Conservation (phyloP, 2,329 filamentous ascomycete genomes). For the Colletotrichum noveboracense region DNA sequence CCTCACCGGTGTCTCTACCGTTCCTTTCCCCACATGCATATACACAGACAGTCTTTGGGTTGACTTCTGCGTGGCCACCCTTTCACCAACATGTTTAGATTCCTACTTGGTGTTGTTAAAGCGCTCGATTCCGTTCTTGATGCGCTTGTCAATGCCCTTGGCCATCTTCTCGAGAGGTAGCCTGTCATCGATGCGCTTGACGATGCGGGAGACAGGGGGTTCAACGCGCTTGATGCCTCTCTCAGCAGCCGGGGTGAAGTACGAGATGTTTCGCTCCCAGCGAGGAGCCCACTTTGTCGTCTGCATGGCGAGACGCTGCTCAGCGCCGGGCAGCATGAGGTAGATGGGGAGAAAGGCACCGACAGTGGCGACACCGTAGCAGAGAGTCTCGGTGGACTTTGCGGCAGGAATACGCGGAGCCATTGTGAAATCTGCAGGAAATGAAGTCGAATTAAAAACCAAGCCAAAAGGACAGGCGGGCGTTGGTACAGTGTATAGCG, state of each 20-base stretch:
- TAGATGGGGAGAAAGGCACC: constrained; percentile 61
- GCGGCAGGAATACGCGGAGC: constrained; percentile 54
- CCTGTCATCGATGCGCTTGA: constrained; percentile 50
- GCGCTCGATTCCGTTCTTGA: constrained; percentile 50
- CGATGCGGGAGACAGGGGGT: constrained; percentile 49
- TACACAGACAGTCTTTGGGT: background rate
- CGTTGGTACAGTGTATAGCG: background rate
- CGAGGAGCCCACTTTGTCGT: constrained; percentile 64
- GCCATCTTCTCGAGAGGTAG: constrained; percentile 57
- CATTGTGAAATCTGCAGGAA: constrained; percentile 30
- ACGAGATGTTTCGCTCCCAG: constrained; percentile 63
- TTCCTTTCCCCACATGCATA: background rate
- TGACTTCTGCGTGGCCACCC: background rate
- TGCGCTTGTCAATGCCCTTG: constrained; percentile 51
- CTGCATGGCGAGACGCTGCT: constrained; percentile 58
- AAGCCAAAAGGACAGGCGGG: background rate
- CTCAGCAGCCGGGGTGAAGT: constrained; percentile 54
- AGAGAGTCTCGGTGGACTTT: constrained; percentile 53
- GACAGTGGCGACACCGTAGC: constrained; percentile 59
- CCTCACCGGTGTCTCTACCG: background rate
- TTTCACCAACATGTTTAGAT: background rate
- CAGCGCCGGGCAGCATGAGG: constrained; percentile 60
- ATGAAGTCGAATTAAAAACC: background rate
- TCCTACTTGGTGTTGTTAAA: constrained; percentile 13
- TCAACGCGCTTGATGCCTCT: constrained; percentile 56